A percentile compares a stretch with the other conserved stretches of the same genome.
Evolutionary conservation across 306 rosid genomes (phyloP).

Genomic region (Gastrolobium bilobum): DNA sequence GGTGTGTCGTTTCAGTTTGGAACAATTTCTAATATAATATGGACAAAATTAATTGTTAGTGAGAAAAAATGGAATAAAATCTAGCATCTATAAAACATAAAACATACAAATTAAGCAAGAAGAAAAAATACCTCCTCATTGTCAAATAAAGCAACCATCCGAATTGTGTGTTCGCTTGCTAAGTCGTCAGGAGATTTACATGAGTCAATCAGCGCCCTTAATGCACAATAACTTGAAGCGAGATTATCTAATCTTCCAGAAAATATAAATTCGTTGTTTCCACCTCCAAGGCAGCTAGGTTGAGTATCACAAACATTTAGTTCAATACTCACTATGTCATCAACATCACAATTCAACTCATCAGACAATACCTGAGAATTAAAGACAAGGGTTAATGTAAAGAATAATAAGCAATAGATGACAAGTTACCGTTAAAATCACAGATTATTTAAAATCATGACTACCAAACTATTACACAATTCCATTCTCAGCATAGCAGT

Average conservation of each 20-base stretch:
- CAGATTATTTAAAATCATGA: slow-evolving; percentile 20
- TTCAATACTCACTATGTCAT: slow-evolving; percentile 83
- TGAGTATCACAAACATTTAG: slow-evolving; percentile 95
- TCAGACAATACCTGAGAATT: slow-evolving; percentile 76
- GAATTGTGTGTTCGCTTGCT: slow-evolving; percentile 73
- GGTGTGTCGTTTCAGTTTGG: not conserved
- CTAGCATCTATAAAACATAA: slow-evolving; percentile 9
- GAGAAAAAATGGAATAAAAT: slow-evolving; percentile 19
- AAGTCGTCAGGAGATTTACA: slow-evolving; percentile 68
- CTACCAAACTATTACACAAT: slow-evolving; percentile 4
- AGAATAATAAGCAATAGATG: slow-evolving; percentile 37
- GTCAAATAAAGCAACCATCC: slow-evolving; percentile 99
- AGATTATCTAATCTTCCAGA: slow-evolving; percentile 99
- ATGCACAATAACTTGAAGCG: slow-evolving; percentile 94
- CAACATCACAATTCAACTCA: slow-evolving; percentile 75
- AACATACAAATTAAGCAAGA: slow-evolving; percentile 31
- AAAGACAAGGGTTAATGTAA: slow-evolving; percentile 38
- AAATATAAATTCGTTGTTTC: slow-evolving; percentile 86
- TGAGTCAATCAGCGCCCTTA: slow-evolving; percentile 92
- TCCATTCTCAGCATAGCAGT: slow-evolving; percentile 23
- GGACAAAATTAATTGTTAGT: not conserved
- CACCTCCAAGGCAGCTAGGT: slow-evolving; percentile 99
- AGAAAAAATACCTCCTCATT: slow-evolving; percentile 86
- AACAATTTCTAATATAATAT: slow-evolving; percentile 23
- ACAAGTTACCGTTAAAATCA: slow-evolving; percentile 30